Evolutionary conservation across 331 rosid species (phyloP), one percentile per base, ranked within the genome.

Genomic region (Malus hybrid): DNA sequence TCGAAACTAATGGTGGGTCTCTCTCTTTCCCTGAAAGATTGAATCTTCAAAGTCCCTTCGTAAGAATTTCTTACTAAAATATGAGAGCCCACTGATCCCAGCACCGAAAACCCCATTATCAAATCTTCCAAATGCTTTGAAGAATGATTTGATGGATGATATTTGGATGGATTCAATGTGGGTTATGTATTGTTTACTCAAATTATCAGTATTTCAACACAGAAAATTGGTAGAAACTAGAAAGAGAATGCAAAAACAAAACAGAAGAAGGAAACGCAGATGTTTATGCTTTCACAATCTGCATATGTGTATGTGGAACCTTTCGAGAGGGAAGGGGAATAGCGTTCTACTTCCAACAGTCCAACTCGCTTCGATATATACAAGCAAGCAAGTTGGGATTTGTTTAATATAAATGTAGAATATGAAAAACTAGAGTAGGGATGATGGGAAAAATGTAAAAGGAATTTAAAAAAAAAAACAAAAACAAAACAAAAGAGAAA

Each of bases 81-180:
- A n/a, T 79, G 86, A 76, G 83, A 82, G 68, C 93, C 87, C 75
- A 83, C 66, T 1, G 91, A 87, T 61, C 79, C 82, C 79, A 82
- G 69, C 74, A 76, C 70, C 6, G 91, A 84, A 66, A 87, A 86
- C 62, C 75, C 93, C 98, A 91, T 91, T 7, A 6, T 60, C 66
- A 55, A 65, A 61, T 39, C 56, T 63, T 68, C 76, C 57, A 74
- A 73, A 69, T 18, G 60, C 50, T 50, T 65, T 67, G 19, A 48
- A 46, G 69, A 67, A 4, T 20, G 61, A 52, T 19, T 46, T 29
- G 54, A 33, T 33, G 46, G 64, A 65, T 31, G 42, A 24, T 57
- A 22, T 76, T 50, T 75, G 73, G 29, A 6, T 10, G 28, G 32
- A 52, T 52, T 70, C 48, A 44, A 57, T 29, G 29, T 59, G 34